phyloP scores from a whole-genome alignment of 306 rosid genomes.

The Vigna hirtella region DNA sequence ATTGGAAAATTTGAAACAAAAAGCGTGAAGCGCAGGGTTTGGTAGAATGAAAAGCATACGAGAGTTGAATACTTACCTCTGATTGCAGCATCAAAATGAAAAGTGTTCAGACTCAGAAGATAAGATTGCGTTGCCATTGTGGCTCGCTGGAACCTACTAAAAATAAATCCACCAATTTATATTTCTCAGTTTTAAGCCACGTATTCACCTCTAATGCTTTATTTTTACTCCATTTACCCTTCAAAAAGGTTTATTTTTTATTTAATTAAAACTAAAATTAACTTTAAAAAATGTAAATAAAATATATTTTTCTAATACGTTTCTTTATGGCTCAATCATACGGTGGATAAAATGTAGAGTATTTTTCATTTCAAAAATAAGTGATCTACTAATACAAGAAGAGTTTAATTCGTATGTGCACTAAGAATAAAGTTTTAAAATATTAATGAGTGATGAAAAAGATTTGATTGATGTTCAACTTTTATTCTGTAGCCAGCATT shows the following conservation, averaged over 20 bases:
- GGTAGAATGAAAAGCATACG: conserved; percentile 1
- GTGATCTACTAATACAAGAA: no score
- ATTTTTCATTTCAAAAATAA: no score
- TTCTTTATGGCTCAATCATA: no score
- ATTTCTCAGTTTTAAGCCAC: neutral
- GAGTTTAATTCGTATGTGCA: neutral
- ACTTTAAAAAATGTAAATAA: neutral
- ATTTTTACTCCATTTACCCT: neutral
- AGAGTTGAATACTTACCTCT: conserved; percentile 33
- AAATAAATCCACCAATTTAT: neutral
- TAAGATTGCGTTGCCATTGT: conserved; percentile 54
- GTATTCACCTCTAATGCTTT: neutral
- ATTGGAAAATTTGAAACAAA: conserved; percentile 25
- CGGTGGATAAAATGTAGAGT: no score
- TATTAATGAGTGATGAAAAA: no score
- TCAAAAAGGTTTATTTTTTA: neutral
- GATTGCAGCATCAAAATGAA: conserved; percentile 24
- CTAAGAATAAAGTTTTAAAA: no score
- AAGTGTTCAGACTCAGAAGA: conserved; percentile 45
- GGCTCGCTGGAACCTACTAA: neutral
- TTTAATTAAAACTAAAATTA: neutral
- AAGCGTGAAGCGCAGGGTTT: neutral
- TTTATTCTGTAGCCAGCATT: no score
- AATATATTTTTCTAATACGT: neutral
- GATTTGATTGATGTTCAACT: no score